A percentile compares a stretch with the other conserved stretches of the same genome.
Evolutionary conservation across 371 early-diverging fungal species (phyloP).

Genomic region (Circinella minor): DNA sequence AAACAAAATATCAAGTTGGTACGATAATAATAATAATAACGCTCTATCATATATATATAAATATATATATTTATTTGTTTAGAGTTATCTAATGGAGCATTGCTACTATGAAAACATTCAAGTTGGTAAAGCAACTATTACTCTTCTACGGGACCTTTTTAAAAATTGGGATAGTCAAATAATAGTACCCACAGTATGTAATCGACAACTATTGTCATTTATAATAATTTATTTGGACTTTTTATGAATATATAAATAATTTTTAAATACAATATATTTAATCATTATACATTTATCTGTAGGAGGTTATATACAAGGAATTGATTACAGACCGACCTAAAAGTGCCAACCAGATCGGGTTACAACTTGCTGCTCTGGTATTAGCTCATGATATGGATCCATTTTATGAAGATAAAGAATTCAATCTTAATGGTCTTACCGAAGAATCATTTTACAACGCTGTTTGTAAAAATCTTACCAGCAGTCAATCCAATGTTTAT

Average conservation of each 20-base stretch:
- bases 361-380: conserved; percentile 58
- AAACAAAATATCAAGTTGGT: no score
- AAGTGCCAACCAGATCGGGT: conserved; percentile 47
- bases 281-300: background rate
- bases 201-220: background rate
- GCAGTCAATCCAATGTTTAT: conserved; percentile 41
- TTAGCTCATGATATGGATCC: conserved; percentile 55
- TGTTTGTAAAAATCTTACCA: conserved; percentile 44
- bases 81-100: conserved; percentile 59
- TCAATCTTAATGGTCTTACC: conserved; percentile 41
- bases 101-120: conserved; percentile 46
- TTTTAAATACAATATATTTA: no score
- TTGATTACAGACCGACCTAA: background rate
- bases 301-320: background rate
- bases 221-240: no score
- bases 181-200: conserved; percentile 68
- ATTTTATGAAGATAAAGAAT: conserved; percentile 44
- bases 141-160: conserved; percentile 59
- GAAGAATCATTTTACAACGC: conserved; percentile 49
- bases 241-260: no score
- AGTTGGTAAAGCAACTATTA: conserved; percentile 56
- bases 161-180: conserved; percentile 61
- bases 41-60: no score
- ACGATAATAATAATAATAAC: no score
- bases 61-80: background rate